These are phyloP conservation scores for Tilletiaria anomala DNA, from an alignment of 1,284 basidiomycete species.

Conservation along the genomic window DNA sequence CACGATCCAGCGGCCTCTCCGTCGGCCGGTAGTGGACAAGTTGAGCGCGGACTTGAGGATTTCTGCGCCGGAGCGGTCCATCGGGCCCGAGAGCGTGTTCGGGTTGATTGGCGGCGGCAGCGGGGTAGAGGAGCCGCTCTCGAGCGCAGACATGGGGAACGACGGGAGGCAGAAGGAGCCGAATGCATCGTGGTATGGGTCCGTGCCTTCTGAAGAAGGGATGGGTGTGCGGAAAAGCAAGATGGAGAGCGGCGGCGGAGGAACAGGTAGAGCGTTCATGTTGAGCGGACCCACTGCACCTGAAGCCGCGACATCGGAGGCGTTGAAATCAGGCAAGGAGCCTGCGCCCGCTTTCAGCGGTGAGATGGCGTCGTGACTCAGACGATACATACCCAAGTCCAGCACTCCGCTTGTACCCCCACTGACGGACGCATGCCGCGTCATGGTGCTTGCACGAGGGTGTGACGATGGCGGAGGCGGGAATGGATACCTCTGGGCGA, in stretches of 20 bases:
- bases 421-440: no score
- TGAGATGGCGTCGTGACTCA: no score
- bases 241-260: slow-evolving; percentile 10
- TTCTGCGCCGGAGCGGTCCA: slow-evolving; percentile 4
- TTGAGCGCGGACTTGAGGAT: slow-evolving; percentile 1
- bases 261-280: no score
- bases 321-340: no score
- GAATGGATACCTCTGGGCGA: no score
- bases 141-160: slow-evolving; percentile 28
- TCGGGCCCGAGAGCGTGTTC: slow-evolving; percentile 5
- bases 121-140: slow-evolving; percentile 29
- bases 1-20: slow-evolving; percentile 22
- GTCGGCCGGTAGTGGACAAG: slow-evolving; percentile 10
- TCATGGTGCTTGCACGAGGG: no score
- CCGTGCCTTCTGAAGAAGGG: slow-evolving; percentile 29
- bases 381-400: no score
- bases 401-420: no score
- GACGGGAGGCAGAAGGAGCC: slow-evolving; percentile 35
- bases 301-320: no score
- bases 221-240: slow-evolving; percentile 32
- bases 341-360: no score
- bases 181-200: slow-evolving; percentile 36
- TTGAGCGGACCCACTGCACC: no score
- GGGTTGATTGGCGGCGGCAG: slow-evolving; percentile 11
- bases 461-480: no score